These are phyloP conservation scores for Neoascochyta sp. DNA, from an alignment of 2,329 filamentous ascomycete genomes.

Conservation along the genomic window DNA sequence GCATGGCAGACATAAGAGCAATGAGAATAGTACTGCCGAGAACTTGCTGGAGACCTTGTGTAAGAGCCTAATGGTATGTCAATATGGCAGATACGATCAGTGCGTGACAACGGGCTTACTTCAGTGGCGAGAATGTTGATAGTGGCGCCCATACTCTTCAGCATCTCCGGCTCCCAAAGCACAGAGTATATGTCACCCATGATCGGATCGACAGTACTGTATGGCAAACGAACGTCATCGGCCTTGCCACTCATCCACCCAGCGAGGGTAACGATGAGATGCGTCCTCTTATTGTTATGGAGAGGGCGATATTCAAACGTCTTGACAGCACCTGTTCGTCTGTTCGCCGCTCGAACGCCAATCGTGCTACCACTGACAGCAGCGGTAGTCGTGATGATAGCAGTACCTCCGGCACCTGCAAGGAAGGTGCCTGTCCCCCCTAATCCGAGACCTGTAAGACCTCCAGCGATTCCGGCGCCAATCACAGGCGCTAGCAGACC, in stretches of 20 bases:
- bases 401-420: conserved; percentile 85
- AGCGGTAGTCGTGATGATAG: conserved; percentile 86
- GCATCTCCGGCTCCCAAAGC: conserved; percentile 96
- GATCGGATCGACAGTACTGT: conserved; percentile 91
- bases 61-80: conserved; percentile 67
- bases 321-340: conserved; percentile 84
- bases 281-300: conserved; percentile 97
- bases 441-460: conserved; percentile 92
- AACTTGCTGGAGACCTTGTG: conserved; percentile 92
- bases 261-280: conserved; percentile 89
- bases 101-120: conserved; percentile 56
- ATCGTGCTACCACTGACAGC: conserved; percentile 84
- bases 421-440: conserved; percentile 85
- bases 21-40: conserved; percentile 85
- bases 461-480: conserved; percentile 86
- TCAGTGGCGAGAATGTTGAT: conserved; percentile 98
- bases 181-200: conserved; percentile 99
- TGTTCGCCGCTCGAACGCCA: conserved; percentile 77
- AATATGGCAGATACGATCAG: conserved; percentile 2
- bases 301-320: conserved; percentile 96
- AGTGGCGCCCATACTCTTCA: conserved; percentile 95
- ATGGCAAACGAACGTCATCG: conserved; percentile 92
- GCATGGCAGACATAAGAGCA: conserved; percentile 85
- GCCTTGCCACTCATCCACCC: conserved; percentile 99
- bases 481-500: conserved; percentile 90